These are phyloP conservation scores for Cephaloascus albidus DNA, from an alignment of 805 yeast genomes.

Conservation along the genomic window DNA sequence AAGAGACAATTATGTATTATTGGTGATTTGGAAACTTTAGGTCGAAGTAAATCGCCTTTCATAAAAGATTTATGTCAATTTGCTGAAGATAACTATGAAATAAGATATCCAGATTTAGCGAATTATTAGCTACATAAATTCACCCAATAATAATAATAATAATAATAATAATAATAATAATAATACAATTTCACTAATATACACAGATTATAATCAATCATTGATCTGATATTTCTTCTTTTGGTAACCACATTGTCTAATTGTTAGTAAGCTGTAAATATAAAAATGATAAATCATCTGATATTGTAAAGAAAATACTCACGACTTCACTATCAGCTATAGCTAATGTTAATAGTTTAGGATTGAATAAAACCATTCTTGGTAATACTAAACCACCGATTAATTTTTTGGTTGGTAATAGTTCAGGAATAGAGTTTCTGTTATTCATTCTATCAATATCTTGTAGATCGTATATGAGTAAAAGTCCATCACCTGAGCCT, in stretches of 20 bases:
- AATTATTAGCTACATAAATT: conserved; percentile 12
- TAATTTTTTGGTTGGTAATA: conserved; percentile 10
- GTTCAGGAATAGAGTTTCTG: background rate
- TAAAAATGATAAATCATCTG: background rate
- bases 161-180: no score
- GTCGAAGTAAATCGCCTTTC: conserved; percentile 32
- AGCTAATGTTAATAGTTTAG: conserved; percentile 49
- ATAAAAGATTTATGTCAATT: conserved; percentile 59
- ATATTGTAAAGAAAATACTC: no score
- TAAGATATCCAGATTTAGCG: conserved; percentile 49
- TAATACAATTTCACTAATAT: no score
- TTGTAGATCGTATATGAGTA: background rate
- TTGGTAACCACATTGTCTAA: background rate
- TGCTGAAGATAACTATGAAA: conserved; percentile 59
- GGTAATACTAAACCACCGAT: conserved; percentile 25
- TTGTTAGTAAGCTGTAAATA: background rate
- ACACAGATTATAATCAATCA: no score
- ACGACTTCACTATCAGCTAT: conserved; percentile 50
- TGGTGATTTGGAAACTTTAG: conserved; percentile 75
- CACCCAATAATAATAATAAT: no score
- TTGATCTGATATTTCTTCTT: no score
- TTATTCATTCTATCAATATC: background rate
- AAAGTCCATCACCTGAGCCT: background rate
- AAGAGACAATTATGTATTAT: conserved; percentile 75
- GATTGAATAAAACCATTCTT: conserved; percentile 48